Evolutionary conservation across 2,329 filamentous ascomycete genomes (phyloP), one percentile per base, ranked within the genome.

Genomic region (Apiospora koreana): DNA sequence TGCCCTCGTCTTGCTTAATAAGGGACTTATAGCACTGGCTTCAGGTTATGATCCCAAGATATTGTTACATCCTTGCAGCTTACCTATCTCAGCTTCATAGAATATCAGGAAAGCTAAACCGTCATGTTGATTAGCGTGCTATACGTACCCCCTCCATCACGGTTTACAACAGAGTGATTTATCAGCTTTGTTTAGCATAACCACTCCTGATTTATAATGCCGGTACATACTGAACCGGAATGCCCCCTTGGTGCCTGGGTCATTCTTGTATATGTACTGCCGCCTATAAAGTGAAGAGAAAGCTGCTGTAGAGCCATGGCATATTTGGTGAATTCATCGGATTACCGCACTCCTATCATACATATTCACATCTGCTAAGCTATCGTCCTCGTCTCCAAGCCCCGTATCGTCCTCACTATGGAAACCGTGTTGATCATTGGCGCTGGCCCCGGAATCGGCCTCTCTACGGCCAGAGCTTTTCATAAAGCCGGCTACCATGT

Each of bases 401-500:
- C 12, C 46, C 10, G 5, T 31, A 4, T 18, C 7, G n/a, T 58
- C 50, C 6, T 1, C 5, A 21, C 50, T 9, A 77, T 77, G 75
- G 42, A 73, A 7, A 73, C 73, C 25, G 72, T 72, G 21, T 70
- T 79, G n/a, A 74, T 79, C 65, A 75, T 79, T 68, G 77, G 77
- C n/a, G 77, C 74, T 25, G 77, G 77, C 5, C 68, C 68, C 9
- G 70, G 67, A n/a, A 65, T 78, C 1, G 76, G 76, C 31, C 68
- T 68, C 28, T 74, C 72, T 41, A 62, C 71, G 1, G 76, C 76
- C 1, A 72, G 73, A 31, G 67, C 67, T 35, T 79, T 79, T 58
- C 48, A 69, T 25, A 72, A 72, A 10, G 76, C 76, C 7, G 77
- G 76, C 2, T 79, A 74, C 67, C 68, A 75, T 64, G 70, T 79